Evolutionary conservation across 192 early-diverging fungal species (phyloP), one percentile per base, ranked within the genome.

Genomic region (Backusella tarrabulga): DNA sequence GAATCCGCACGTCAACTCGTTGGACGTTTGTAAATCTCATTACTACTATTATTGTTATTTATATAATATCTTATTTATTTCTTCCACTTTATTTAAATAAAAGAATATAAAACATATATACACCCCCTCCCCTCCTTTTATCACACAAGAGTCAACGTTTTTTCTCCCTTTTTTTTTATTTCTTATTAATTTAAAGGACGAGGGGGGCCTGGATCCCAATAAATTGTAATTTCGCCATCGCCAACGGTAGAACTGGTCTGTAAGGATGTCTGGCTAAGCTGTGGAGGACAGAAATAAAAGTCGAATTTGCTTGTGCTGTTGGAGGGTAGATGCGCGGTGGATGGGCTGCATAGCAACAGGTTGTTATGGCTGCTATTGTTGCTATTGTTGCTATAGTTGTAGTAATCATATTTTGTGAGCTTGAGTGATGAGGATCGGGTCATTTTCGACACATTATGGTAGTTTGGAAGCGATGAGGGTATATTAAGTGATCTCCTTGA

Each of bases 1-100:
- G 76, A 77, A 70, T 63, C 69, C 34, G 76, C 76, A 46, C 40
- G 71, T 42, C 40, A 50, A 29, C 21, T 72, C 32, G 26, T 72
- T 40, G 71, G 4, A 34, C 68, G 38, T 38, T 70, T 70, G 35
- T 38, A 70, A 41, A 38, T 70, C 34, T 40, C 21, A 21, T n/a
- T 70, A 19, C n/a, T 23, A 40, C 11, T 40, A 36, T 35, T 70
- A 23, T 70, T 38, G 11, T 70, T 70, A 70, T 70, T 40, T 36
- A 70, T 36, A 70, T 40, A 70, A 23, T 68, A 34, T 63, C 21
- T 63, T 63, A 63, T 63, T 63, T 63, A 63, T 63, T 63, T 23
- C 21, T 56, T 56, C 23, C 9, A 32, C 7, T 29, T 29, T 26
- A 63, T 63, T 32, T 63, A 29, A 63, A 29, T 63, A 63, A 63